Evolutionary conservation across 805 yeast genomes (phyloP).

Genomic region (Saturnispora ahearnii): DNA sequence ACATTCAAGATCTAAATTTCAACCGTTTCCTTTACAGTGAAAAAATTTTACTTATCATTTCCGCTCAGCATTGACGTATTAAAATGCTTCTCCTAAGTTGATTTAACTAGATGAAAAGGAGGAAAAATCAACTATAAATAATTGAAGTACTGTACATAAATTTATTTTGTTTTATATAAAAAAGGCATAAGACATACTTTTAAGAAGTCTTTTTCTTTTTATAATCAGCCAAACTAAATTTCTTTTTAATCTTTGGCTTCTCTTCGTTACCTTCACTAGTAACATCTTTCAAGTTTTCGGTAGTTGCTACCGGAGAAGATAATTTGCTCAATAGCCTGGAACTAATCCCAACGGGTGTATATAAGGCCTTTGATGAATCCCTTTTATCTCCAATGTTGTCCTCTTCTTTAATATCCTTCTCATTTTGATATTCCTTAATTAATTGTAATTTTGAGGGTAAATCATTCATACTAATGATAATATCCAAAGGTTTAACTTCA

Average conservation of each 20-base stretch:
- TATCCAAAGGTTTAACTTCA: slow-evolving; percentile 1
- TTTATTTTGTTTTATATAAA: neutral
- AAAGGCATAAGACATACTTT: neutral
- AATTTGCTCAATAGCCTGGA: slow-evolving; percentile 5
- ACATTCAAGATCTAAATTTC: too few relatives aligned
- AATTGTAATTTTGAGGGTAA: slow-evolving; percentile 12
- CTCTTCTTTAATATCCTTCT: neutral
- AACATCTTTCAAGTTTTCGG: neutral
- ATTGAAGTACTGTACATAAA: neutral
- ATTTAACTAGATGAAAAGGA: neutral
- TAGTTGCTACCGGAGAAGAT: neutral
- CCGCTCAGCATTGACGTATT: too few relatives aligned
- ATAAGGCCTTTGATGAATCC: slow-evolving; percentile 4
- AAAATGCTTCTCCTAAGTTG: neutral
- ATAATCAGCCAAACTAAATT: slow-evolving; percentile 68
- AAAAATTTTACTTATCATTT: too few relatives aligned
- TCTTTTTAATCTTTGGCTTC: slow-evolving; percentile 38
- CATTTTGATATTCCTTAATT: slow-evolving; percentile 5
- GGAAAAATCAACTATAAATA: neutral
- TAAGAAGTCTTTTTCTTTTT: slow-evolving; percentile 35
- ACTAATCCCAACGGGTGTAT: slow-evolving; percentile 12
- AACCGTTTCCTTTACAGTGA: too few relatives aligned
- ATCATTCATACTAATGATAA: slow-evolving; percentile 5
- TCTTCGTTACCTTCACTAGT: slow-evolving; percentile 9
- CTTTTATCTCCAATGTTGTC: slow-evolving; percentile 4